These are phyloP conservation scores for Cercophora samala DNA, from an alignment of 495 filamentous ascomycete genomes.

Conservation along the genomic window DNA sequence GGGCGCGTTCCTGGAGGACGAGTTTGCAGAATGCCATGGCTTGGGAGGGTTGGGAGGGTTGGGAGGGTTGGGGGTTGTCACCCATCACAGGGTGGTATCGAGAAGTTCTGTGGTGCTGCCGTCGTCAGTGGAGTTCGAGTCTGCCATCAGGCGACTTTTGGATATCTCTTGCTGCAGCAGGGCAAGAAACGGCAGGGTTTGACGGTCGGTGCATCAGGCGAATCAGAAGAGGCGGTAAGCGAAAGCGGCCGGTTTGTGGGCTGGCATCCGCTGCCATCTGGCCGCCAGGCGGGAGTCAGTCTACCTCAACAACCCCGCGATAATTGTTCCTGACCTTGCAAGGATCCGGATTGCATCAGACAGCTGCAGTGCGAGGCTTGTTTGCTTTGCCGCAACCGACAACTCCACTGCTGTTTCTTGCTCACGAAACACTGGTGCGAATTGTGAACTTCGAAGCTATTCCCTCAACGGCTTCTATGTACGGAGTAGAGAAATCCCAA, in stretches of 20 bases:
- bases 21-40: background rate
- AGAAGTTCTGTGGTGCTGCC: background rate
- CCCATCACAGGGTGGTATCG: background rate
- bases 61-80: background rate
- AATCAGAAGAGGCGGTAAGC: slow-evolving; percentile 35
- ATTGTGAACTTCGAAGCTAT: too few species aligned
- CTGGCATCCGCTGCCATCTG: background rate
- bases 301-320: slow-evolving; percentile 13
- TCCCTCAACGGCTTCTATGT: background rate
- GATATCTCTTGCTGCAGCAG: slow-evolving; percentile 10
- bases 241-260: slow-evolving; percentile 23
- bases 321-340: slow-evolving; percentile 1
- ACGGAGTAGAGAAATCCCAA: background rate
- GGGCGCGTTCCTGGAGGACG: background rate
- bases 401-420: too few species aligned
- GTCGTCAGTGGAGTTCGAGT: slow-evolving; percentile 14
- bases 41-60: background rate
- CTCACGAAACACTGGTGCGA: background rate
- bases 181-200: slow-evolving; percentile 1
- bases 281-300: too few species aligned
- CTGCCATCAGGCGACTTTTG: slow-evolving; percentile 12
- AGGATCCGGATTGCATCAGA: slow-evolving; percentile 2
- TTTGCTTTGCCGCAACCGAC: background rate
- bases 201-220: slow-evolving; percentile 16
- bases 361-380: background rate